These are phyloP conservation scores for Globisporangium abappressorium DNA, from an alignment of 352 stramenopile genomes.

Conservation along the genomic window DNA sequence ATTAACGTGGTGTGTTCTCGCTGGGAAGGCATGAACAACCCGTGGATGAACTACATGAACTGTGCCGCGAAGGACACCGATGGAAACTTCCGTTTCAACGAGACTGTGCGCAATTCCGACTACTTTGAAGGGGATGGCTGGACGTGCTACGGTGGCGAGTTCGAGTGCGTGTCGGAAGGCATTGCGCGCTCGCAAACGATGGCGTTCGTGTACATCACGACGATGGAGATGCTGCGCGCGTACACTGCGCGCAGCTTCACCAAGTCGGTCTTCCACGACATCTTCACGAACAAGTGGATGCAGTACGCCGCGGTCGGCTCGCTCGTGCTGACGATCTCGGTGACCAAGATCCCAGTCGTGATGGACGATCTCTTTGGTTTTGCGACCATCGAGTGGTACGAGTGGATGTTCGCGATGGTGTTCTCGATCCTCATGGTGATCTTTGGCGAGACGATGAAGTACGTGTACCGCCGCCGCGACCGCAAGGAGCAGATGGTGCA, in stretches of 20 bases:
- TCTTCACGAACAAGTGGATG: conserved; percentile 82
- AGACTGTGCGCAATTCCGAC: conserved; percentile 16
- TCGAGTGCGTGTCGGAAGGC: conserved; percentile 59
- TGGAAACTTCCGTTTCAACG: neutral
- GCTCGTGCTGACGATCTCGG: conserved; percentile 50
- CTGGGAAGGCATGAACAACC: conserved; percentile 6
- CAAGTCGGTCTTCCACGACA: conserved; percentile 65
- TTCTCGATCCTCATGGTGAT: conserved; percentile 66
- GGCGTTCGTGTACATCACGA: conserved; percentile 78
- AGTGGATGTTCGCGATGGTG: conserved; percentile 71
- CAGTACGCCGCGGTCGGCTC: conserved; percentile 63
- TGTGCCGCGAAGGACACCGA: neutral
- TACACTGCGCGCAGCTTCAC: conserved; percentile 80
- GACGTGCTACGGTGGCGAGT: conserved; percentile 47
- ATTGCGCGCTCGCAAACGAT: conserved; percentile 69
- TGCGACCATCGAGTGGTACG: conserved; percentile 63
- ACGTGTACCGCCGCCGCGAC: conserved; percentile 54
- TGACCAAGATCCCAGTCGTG: conserved; percentile 69
- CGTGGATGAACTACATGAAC: neutral
- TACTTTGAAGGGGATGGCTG: conserved; percentile 44
- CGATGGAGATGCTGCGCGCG: conserved; percentile 68
- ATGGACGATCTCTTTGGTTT: conserved; percentile 72
- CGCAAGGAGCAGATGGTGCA: conserved; percentile 34
- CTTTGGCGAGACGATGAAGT: conserved; percentile 73
- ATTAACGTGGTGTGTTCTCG: neutral